Percentiles rank a stretch among this genome's conserved stretches.
These are phyloP conservation scores for Aspergillus wentii DNA, from an alignment of 495 filamentous ascomycete genomes.

Conservation along the genomic window DNA sequence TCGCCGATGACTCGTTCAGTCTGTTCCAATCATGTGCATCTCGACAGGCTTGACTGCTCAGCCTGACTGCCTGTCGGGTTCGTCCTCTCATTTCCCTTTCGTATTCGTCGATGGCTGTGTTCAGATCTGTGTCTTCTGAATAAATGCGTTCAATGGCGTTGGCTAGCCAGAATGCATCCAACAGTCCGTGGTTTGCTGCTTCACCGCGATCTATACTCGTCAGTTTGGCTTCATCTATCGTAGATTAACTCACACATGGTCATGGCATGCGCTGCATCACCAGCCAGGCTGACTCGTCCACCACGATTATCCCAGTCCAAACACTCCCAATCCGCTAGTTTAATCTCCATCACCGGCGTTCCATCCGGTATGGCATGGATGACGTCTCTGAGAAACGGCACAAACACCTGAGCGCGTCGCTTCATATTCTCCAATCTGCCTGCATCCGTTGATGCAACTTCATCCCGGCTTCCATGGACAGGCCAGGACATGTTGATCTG, in stretches of 20 bases:
- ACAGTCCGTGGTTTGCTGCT: conserved; percentile 52
- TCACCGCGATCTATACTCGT: conserved; percentile 42
- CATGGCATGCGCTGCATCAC: conserved; percentile 63
- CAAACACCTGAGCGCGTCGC: conserved; percentile 42
- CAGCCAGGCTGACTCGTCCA: conserved; percentile 47
- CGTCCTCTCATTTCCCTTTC: conserved; percentile 48
- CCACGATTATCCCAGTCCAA: conserved; percentile 40
- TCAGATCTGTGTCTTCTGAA: conserved; percentile 7
- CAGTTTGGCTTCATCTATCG: not conserved
- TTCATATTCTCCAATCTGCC: conserved; percentile 48
- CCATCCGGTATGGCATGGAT: conserved; percentile 33
- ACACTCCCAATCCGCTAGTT: conserved; percentile 47
- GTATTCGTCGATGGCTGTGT: conserved; percentile 41
- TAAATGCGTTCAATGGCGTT: conserved; percentile 16
- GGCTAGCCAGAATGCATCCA: conserved; percentile 33
- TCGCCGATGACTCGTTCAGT: conserved; percentile 23
- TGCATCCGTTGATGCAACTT: conserved; percentile 29
- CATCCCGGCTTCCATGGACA: conserved; percentile 16
- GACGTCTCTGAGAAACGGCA: conserved; percentile 42
- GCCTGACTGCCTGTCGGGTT: conserved; percentile 44
- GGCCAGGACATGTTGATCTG: conserved; percentile 31
- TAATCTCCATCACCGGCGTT: conserved; percentile 43
- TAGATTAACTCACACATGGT: conserved; percentile 44
- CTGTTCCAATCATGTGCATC: conserved; percentile 53
- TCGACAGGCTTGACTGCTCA: conserved; percentile 52